Conservation (phyloP, 2,329 filamentous ascomycete genomes). For the Blastomyces emzantsi region DNA sequence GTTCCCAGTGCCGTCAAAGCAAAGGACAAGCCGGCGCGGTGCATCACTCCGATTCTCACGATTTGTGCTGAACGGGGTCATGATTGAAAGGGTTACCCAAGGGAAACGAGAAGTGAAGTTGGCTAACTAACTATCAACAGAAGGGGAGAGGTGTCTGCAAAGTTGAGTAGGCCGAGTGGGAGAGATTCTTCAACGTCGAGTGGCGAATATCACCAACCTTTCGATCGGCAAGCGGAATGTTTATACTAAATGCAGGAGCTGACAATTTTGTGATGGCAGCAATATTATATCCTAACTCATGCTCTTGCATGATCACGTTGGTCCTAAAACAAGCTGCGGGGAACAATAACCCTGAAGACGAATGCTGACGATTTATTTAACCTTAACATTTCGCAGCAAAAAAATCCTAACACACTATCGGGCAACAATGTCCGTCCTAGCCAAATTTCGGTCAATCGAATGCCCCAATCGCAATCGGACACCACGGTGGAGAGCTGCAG, state of each 20-base stretch:
- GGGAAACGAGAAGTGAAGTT: slow-evolving; percentile 7
- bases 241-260: not conserved
- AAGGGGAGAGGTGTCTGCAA: not conserved
- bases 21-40: slow-evolving; percentile 17
- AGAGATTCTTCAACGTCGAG: not conserved
- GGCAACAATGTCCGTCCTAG: not conserved
- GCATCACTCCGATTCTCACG: not conserved
- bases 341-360: not conserved
- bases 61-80: not conserved
- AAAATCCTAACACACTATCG: not conserved
- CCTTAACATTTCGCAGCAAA: not conserved
- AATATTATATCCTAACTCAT: not conserved
- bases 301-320: not conserved
- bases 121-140: not conserved
- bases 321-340: too few species aligned
- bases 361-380: not conserved
- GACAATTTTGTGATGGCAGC: not conserved
- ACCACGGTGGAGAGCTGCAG: not conserved
- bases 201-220: slow-evolving; percentile 1
- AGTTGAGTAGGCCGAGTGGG: not conserved
- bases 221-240: not conserved
- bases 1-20: slow-evolving; percentile 25
- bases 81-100: slow-evolving; percentile 1
- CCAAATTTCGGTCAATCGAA: not conserved
- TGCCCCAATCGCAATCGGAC: not conserved